These are phyloP conservation scores for Colletotrichum filicis DNA, from an alignment of 2,329 filamentous ascomycete species.

Conservation along the genomic window DNA sequence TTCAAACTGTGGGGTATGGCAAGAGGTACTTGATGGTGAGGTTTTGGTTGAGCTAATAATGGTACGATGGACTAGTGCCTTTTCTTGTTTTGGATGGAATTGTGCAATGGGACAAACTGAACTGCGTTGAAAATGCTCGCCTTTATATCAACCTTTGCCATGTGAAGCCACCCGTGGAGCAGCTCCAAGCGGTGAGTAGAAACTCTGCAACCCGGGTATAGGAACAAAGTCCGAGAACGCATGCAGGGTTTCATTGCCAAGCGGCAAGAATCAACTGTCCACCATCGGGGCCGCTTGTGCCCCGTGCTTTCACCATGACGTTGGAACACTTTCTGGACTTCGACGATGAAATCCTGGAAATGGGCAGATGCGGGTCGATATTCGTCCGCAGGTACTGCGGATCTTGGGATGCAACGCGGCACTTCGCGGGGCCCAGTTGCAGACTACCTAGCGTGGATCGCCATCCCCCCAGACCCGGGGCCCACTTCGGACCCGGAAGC, in stretches of 20 bases:
- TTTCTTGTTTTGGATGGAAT: background rate
- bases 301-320: background rate
- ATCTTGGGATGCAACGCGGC: background rate
- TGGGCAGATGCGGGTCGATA: background rate
- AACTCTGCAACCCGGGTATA: background rate
- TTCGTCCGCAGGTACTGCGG: background rate
- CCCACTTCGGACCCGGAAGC: background rate
- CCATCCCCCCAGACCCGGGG: background rate
- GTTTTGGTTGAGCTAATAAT: background rate
- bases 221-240: slow-evolving; percentile 13
- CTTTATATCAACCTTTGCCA: slow-evolving; percentile 19
- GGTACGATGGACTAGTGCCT: background rate
- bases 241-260: background rate
- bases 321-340: background rate
- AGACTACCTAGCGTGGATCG: background rate
- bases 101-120: background rate
- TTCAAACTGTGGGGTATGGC: background rate
- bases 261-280: background rate
- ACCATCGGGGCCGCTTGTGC: background rate
- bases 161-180: background rate
- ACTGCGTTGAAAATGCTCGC: background rate
- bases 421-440: background rate
- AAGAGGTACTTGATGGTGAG: background rate
- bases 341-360: background rate
- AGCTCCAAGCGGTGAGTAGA: background rate